Evolutionary conservation across 2,329 filamentous ascomycete species (phyloP).

Genomic region (Colletotrichum zoysiae): DNA sequence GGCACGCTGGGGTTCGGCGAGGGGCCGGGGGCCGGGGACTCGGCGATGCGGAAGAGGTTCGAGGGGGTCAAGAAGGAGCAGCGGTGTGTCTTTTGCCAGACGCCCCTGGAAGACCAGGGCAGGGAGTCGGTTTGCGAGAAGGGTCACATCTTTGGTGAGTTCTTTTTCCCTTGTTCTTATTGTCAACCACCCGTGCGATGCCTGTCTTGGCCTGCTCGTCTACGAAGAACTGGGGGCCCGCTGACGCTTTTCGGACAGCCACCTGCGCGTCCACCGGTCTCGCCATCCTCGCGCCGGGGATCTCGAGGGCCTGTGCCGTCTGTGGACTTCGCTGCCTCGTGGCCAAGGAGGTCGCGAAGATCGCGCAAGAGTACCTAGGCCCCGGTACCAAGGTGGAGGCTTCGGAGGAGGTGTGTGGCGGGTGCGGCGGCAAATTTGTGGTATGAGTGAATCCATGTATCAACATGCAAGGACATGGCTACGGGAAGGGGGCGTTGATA

Average conservation of each 20-base stretch:
- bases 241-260: conserved; percentile 50
- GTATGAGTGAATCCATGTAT: conserved; percentile 43
- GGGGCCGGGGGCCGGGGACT: conserved; percentile 16
- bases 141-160: conserved; percentile 57
- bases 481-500: not conserved
- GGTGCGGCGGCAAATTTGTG: conserved; percentile 59
- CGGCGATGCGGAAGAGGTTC: conserved; percentile 55
- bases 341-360: conserved; percentile 54
- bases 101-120: conserved; percentile 49
- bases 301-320: conserved; percentile 67
- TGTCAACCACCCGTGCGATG: too few species aligned
- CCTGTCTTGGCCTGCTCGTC: not conserved
- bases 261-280: conserved; percentile 67
- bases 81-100: conserved; percentile 62
- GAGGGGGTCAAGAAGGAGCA: conserved; percentile 51
- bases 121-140: conserved; percentile 55
- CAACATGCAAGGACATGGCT: not conserved
- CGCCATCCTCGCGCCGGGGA: conserved; percentile 66
- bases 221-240: not conserved
- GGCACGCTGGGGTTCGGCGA: conserved; percentile 49
- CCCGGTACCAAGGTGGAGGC: conserved; percentile 48
- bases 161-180: not conserved
- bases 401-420: conserved; percentile 53
- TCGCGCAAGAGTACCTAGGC: conserved; percentile 50
- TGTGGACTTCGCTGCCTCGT: conserved; percentile 66